These are phyloP conservation scores for Lodderomyces jiufengensis DNA, from an alignment of 1,139 yeast genomes.

Conservation along the genomic window DNA sequence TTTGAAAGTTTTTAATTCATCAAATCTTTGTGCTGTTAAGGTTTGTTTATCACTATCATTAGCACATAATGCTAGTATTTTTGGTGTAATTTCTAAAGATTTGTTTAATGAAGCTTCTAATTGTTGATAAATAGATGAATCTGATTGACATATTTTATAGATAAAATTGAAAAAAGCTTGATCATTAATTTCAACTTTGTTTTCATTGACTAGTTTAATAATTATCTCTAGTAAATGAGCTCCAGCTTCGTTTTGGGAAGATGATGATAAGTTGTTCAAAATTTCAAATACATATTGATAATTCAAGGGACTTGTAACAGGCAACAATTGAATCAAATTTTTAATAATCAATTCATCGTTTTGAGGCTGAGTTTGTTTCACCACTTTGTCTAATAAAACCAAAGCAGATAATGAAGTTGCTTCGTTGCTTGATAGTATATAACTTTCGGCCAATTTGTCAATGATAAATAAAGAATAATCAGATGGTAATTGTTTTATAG, in stretches of 20 bases:
- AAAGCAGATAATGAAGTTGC: slow-evolving; percentile 23
- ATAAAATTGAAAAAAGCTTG: slow-evolving; percentile 13
- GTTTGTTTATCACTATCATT: slow-evolving; percentile 27
- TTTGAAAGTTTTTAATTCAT: slow-evolving; percentile 21
- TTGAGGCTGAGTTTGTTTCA: slow-evolving; percentile 6
- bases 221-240: slow-evolving; percentile 7
- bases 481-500: slow-evolving; percentile 16
- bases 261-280: slow-evolving; percentile 8
- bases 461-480: slow-evolving; percentile 18
- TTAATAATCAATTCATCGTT: slow-evolving; percentile 5
- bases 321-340: slow-evolving; percentile 13
- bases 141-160: slow-evolving; percentile 7
- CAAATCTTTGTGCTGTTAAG: slow-evolving; percentile 28
- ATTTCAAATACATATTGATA: slow-evolving; percentile 13
- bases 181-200: slow-evolving; percentile 12
- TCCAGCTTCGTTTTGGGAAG: slow-evolving; percentile 3
- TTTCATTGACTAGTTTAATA: slow-evolving; percentile 13
- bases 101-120: slow-evolving; percentile 15
- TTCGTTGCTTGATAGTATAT: slow-evolving; percentile 26
- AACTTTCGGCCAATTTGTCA: slow-evolving; percentile 16
- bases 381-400: slow-evolving; percentile 19
- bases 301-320: slow-evolving; percentile 11
- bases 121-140: slow-evolving; percentile 9
- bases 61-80: slow-evolving; percentile 41
- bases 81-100: slow-evolving; percentile 25